A percentile compares a stretch with the other conserved stretches of the same genome.
phyloP scores from a whole-genome alignment of 2,329 filamentous ascomycete species.

The Fusarium denticulatum region DNA sequence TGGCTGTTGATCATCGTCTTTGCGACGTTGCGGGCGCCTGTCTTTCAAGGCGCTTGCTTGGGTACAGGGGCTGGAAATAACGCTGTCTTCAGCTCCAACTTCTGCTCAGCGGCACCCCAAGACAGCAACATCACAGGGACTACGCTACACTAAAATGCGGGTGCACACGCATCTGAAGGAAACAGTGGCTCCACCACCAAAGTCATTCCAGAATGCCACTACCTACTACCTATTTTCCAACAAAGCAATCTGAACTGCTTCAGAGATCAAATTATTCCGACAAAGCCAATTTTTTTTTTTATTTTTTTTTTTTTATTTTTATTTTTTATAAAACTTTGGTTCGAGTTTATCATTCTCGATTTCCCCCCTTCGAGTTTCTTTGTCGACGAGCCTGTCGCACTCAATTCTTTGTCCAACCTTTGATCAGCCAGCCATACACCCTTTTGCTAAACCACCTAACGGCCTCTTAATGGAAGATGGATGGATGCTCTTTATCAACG shows the following conservation, averaged over 20 bases:
- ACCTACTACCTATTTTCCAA: conserved; percentile 15
- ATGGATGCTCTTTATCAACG: conserved; percentile 23
- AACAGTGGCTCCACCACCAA: conserved; percentile 38
- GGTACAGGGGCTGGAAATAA: conserved; percentile 39
- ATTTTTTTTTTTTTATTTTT: no score
- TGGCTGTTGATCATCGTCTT: conserved; percentile 34
- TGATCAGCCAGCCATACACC: conserved; percentile 16
- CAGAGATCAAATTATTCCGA: conserved; percentile 18
- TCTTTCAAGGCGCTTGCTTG: conserved; percentile 23
- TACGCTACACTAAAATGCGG: conserved; percentile 37
- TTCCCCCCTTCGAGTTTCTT: conserved; percentile 9
- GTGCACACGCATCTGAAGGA: conserved; percentile 34
- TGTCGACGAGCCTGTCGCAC: conserved; percentile 27
- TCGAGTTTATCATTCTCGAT: conserved; percentile 11
- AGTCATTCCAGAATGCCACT: conserved; percentile 32
- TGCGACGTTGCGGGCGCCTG: conserved; percentile 30
- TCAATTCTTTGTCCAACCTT: conserved; percentile 40
- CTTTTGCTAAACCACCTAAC: conserved; percentile 10
- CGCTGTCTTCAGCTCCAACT: conserved; percentile 13
- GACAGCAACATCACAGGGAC: conserved; percentile 38
- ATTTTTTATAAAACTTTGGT: no score
- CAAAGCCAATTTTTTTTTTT: conserved; percentile 22
- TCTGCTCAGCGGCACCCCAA: conserved; percentile 19
- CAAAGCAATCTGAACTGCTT: conserved; percentile 31
- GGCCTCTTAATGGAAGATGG: conserved; percentile 4